These are phyloP conservation scores for Luffa aegyptiaca DNA, from an alignment of 306 rosid species.

Conservation along the genomic window DNA sequence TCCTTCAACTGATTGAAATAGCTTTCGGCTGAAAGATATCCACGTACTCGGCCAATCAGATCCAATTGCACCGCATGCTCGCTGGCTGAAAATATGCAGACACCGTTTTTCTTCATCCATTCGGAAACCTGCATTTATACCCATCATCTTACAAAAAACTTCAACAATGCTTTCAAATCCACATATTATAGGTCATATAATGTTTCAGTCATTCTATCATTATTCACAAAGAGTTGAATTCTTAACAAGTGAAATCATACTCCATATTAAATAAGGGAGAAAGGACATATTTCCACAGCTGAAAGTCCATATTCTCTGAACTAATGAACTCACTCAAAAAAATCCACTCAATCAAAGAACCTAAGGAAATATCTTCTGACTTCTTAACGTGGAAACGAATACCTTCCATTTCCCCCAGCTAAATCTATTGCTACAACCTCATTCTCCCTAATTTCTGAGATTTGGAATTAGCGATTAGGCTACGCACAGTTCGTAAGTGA, in stretches of 20 bases:
- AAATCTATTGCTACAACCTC: background rate
- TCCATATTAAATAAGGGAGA: background rate
- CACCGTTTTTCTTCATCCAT: constrained; percentile 67
- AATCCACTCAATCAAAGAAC: background rate
- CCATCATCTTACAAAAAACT: background rate
- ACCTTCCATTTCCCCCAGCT: background rate
- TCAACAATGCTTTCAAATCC: background rate
- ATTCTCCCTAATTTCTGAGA: background rate
- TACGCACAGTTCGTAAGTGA: background rate
- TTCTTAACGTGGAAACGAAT: background rate
- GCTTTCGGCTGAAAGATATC: constrained; percentile 44
- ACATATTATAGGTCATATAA: background rate
- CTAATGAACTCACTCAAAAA: background rate
- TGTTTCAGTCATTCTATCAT: background rate
- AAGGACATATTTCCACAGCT: background rate
- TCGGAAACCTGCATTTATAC: constrained; percentile 53
- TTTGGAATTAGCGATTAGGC: background rate
- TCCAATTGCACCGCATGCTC: constrained; percentile 87
- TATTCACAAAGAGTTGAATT: background rate
- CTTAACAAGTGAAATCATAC: background rate
- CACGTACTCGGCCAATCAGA: constrained; percentile 61
- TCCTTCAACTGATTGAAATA: constrained; percentile 50
- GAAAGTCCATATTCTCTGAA: background rate
- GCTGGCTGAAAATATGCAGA: constrained; percentile 51
- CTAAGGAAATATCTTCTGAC: background rate